Percentiles rank a stretch among this genome's conserved stretches.
Evolutionary conservation across 176 grass and related monocot species (phyloP).

Genomic region (Saccharum spontaneum): DNA sequence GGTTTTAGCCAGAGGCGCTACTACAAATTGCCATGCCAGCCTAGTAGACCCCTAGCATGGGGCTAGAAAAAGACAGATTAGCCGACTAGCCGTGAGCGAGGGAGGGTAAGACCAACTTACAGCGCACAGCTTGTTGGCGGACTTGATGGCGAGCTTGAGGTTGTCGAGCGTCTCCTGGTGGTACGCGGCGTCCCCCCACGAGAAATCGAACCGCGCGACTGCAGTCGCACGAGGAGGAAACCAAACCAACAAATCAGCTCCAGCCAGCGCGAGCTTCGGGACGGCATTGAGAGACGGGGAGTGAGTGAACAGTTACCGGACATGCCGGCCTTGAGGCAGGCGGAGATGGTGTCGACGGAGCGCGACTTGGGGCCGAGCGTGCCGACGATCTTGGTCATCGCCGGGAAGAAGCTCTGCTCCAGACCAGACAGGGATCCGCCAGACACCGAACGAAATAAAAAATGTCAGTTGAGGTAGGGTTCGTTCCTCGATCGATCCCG

Average conservation of each 20-base stretch:
- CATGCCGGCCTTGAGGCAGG: constrained; percentile 99
- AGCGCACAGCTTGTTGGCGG: no score
- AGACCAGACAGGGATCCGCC: neutral
- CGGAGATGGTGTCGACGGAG: constrained; percentile 82
- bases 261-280: neutral
- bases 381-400: constrained; percentile 99
- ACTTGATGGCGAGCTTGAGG: constrained; percentile 33
- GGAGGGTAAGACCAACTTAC: no score
- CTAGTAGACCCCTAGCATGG: no score
- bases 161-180: constrained; percentile 96
- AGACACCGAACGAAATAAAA: neutral
- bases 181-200: constrained; percentile 81
- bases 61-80: no score
- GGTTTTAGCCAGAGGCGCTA: no score
- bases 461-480: neutral
- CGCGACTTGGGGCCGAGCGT: constrained; percentile 93
- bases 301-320: constrained; percentile 43
- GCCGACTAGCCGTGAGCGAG: no score
- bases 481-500: neutral
- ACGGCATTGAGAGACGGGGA: neutral
- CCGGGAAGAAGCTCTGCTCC: constrained; percentile 85
- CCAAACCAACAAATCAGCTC: neutral
- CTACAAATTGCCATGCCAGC: no score
- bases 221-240: neutral
- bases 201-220: constrained; percentile 97